phyloP scores from a whole-genome alignment of 2,329 filamentous ascomycete species.

The Ophiocordyceps australis region DNA sequence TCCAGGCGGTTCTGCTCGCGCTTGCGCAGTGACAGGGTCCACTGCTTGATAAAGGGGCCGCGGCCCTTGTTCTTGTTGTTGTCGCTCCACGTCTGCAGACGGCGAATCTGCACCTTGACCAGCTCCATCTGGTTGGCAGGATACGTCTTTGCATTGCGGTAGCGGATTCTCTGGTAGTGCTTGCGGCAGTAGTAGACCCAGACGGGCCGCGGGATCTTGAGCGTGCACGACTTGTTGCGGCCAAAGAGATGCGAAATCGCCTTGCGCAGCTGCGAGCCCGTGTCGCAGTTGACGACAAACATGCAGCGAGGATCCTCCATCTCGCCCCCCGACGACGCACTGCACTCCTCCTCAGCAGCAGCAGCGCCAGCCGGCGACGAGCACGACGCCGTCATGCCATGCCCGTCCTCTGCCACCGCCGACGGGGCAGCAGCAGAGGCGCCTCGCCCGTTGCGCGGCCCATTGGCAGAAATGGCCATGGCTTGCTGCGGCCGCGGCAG shows the following conservation, averaged over 20 bases:
- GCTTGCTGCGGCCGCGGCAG: conserved; percentile 4
- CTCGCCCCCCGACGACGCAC: conserved; percentile 3
- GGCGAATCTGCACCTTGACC: conserved; percentile 40
- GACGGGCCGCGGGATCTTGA: conserved; percentile 46
- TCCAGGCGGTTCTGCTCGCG: conserved; percentile 41
- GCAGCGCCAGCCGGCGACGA: background rate
- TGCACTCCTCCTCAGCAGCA: conserved; percentile 2
- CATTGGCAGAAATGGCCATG: conserved; percentile 3
- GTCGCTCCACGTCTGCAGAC: conserved; percentile 45
- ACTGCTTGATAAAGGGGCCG: conserved; percentile 20
- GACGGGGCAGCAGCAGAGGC: background rate
- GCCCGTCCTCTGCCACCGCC: background rate
- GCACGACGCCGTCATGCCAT: background rate
- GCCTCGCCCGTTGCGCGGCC: background rate
- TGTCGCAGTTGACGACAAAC: conserved; percentile 38
- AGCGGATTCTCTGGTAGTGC: conserved; percentile 62
- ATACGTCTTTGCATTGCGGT: conserved; percentile 45
- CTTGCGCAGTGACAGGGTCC: conserved; percentile 45
- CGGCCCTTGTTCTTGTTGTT: conserved; percentile 18
- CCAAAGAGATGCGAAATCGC: conserved; percentile 70
- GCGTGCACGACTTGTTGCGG: conserved; percentile 63
- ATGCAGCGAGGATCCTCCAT: conserved; percentile 24
- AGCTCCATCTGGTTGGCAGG: conserved; percentile 44
- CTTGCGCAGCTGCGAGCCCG: conserved; percentile 46
- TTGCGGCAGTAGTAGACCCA: conserved; percentile 70